phyloP scores from a whole-genome alignment of 2,329 filamentous ascomycete genomes.

The Cytospora chrysosperma region DNA sequence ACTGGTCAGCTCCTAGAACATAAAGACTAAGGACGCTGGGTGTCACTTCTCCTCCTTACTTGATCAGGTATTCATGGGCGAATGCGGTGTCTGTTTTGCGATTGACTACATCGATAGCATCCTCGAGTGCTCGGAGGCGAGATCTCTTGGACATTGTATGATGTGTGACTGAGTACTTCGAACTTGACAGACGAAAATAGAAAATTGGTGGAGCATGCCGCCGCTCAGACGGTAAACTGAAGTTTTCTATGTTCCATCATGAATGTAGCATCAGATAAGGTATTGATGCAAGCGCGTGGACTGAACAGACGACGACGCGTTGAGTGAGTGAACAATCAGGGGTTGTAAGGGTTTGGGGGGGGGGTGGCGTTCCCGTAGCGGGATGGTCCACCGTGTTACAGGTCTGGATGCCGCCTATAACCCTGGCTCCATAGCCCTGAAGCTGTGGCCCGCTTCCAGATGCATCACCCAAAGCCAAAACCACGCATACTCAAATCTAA shows the following conservation, averaged over 20 bases:
- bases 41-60: neutral
- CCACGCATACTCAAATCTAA: neutral
- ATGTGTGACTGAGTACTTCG: neutral
- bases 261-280: neutral
- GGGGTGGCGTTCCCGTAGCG: neutral
- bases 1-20: neutral
- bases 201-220: neutral
- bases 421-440: neutral
- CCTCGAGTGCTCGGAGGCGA: slow-evolving; percentile 10
- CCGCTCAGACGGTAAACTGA: neutral
- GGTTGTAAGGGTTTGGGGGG: too few relatives aligned
- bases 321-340: neutral
- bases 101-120: slow-evolving; percentile 8
- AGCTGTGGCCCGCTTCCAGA: neutral
- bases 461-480: neutral
- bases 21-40: neutral
- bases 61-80: slow-evolving; percentile 8
- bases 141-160: neutral
- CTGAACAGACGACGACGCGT: neutral
- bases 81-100: slow-evolving; percentile 15
- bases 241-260: neutral
- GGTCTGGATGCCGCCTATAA: neutral
- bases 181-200: neutral
- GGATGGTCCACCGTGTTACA: slow-evolving; percentile 3
- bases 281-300: neutral